Evolutionary conservation across 2,329 filamentous ascomycete species (phyloP).

Genomic region (Fusarium annulatum): DNA sequence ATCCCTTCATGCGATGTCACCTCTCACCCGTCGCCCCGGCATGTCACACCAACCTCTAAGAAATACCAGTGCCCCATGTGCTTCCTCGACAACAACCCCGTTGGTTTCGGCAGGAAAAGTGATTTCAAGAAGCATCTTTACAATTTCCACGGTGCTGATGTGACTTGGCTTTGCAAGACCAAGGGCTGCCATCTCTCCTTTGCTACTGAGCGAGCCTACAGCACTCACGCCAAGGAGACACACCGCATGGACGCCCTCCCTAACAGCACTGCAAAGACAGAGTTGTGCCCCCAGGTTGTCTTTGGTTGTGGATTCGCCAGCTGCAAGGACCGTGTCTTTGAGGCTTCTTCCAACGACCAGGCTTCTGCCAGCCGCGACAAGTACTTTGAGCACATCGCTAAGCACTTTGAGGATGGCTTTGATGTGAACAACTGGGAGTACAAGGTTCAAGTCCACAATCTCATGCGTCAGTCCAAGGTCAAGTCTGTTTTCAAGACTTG

Average conservation of each 20-base stretch:
- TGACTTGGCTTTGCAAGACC: conserved; percentile 57
- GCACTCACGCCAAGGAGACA: conserved; percentile 56
- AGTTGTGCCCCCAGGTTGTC: conserved; percentile 57
- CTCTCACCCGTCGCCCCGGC: conserved; percentile 52
- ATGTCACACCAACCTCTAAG: conserved; percentile 53
- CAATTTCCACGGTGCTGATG: conserved; percentile 58
- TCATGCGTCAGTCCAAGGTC: conserved; percentile 56
- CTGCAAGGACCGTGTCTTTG: conserved; percentile 58
- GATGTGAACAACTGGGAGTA: conserved; percentile 58
- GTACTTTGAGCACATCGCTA: conserved; percentile 60
- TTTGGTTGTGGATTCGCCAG: conserved; percentile 57
- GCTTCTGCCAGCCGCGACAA: conserved; percentile 53
- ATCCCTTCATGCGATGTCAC: conserved; percentile 48
- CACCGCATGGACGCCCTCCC: conserved; percentile 56
- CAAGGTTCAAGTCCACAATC: conserved; percentile 56
- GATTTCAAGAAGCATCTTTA: conserved; percentile 63
- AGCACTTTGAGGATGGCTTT: conserved; percentile 58
- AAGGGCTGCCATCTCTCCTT: conserved; percentile 56
- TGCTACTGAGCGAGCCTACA: conserved; percentile 58
- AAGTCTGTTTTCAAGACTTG: conserved; percentile 59
- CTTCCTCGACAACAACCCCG: conserved; percentile 57
- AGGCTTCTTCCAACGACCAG: conserved; percentile 52
- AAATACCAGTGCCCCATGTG: conserved; percentile 60
- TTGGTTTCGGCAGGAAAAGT: conserved; percentile 59
- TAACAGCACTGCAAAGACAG: conserved; percentile 54